Percentiles rank a stretch among this genome's conserved stretches.
Conservation (phyloP, 805 yeast genomes). For the Vanderwaltozyma tropicalis region DNA sequence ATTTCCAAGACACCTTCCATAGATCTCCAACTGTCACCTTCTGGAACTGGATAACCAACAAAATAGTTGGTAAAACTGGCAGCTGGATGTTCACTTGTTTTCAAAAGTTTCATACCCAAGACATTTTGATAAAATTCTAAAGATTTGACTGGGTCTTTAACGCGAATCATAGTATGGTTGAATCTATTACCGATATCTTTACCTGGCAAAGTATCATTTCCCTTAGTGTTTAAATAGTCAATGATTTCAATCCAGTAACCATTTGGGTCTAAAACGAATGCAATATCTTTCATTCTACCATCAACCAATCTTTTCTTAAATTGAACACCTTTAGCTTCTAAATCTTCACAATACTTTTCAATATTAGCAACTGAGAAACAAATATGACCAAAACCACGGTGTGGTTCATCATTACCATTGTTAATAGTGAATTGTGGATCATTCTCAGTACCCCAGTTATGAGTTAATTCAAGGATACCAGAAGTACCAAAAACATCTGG, state of each 20-base stretch:
- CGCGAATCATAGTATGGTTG: slow-evolving; percentile 89
- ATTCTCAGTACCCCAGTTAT: slow-evolving; percentile 62
- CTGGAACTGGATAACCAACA: slow-evolving; percentile 49
- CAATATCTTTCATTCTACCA: slow-evolving; percentile 89
- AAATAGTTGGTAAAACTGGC: slow-evolving; percentile 85
- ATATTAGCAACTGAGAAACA: slow-evolving; percentile 82
- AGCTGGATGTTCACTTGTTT: slow-evolving; percentile 43
- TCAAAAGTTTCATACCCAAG: slow-evolving; percentile 69
- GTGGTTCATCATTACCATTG: slow-evolving; percentile 78
- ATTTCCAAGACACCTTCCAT: slow-evolving; percentile 73
- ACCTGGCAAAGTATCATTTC: slow-evolving; percentile 7
- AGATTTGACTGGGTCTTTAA: slow-evolving; percentile 71
- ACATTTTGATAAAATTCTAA: slow-evolving; percentile 68
- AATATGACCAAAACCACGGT: slow-evolving; percentile 90
- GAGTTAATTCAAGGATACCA: slow-evolving; percentile 80
- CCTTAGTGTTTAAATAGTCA: slow-evolving; percentile 32
- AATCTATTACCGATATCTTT: slow-evolving; percentile 30
- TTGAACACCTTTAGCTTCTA: slow-evolving; percentile 51
- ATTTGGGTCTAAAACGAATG: slow-evolving; percentile 91
- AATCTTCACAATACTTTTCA: slow-evolving; percentile 43
- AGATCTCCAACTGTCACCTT: slow-evolving; percentile 33
- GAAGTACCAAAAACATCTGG: slow-evolving; percentile 17
- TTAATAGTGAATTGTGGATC: slow-evolving; percentile 47
- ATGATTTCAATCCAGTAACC: slow-evolving; percentile 94
- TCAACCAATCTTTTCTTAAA: slow-evolving; percentile 80